These are phyloP conservation scores for Cercis canadensis DNA, from an alignment of 306 rosid species.

Conservation along the genomic window DNA sequence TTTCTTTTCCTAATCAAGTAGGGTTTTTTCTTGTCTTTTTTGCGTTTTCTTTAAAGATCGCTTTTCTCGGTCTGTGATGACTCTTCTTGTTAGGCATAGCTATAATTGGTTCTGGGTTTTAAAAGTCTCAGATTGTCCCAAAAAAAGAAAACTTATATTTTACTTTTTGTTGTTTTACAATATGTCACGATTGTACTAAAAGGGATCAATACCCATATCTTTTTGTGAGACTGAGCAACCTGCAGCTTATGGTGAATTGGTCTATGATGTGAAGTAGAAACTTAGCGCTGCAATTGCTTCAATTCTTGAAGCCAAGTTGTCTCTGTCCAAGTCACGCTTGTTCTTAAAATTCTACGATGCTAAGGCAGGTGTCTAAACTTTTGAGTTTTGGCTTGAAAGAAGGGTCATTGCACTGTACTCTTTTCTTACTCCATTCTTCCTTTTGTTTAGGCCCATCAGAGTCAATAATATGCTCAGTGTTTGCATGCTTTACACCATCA, in stretches of 20 bases:
- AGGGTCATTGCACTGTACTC: constrained; percentile 48
- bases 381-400: constrained; percentile 28
- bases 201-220: constrained; percentile 82
- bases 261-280: constrained; percentile 82
- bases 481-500: constrained; percentile 97
- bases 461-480: constrained; percentile 94
- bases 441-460: constrained; percentile 87
- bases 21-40: too few species aligned
- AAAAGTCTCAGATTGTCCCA: background rate
- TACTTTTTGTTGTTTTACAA: constrained; percentile 45
- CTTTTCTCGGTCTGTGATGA: too few species aligned
- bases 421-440: constrained; percentile 71
- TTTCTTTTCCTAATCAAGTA: too few species aligned
- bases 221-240: constrained; percentile 84
- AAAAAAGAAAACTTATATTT: background rate
- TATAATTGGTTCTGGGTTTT: background rate
- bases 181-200: constrained; percentile 89
- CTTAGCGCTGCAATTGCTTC: constrained; percentile 74
- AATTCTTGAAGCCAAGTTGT: constrained; percentile 74
- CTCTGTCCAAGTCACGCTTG: constrained; percentile 81
- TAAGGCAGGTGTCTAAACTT: constrained; percentile 63
- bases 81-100: too few species aligned
- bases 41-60: too few species aligned
- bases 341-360: constrained; percentile 79
- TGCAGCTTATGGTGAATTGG: constrained; percentile 89